phyloP scores from a whole-genome alignment of 2,329 filamentous ascomycete species.

The Xylariales sp. region DNA sequence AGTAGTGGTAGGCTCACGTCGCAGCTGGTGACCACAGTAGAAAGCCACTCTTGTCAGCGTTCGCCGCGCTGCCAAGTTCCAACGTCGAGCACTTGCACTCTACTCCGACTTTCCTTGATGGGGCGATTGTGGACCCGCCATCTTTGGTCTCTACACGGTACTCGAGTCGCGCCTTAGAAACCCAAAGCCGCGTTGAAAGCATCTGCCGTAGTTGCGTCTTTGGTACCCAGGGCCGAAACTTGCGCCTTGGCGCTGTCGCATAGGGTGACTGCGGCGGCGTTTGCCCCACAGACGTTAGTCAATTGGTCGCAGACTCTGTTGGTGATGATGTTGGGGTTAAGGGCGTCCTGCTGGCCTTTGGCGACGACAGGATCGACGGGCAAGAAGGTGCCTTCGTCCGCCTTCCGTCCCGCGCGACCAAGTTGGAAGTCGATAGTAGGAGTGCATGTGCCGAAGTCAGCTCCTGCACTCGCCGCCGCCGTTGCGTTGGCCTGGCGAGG shows the following conservation, averaged over 20 bases:
- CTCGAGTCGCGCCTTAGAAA: slow-evolving; percentile 29
- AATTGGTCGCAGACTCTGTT: slow-evolving; percentile 58
- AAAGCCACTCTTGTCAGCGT: no score
- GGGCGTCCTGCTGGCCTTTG: slow-evolving; percentile 50
- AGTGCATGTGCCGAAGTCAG: slow-evolving; percentile 44
- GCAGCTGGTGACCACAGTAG: no score
- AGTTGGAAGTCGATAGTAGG: slow-evolving; percentile 53
- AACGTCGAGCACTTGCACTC: no score
- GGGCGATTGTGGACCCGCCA: no score
- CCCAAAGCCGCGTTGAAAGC: slow-evolving; percentile 40
- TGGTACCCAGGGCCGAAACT: slow-evolving; percentile 45
- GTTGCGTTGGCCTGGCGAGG: slow-evolving; percentile 11
- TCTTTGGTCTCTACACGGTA: no score
- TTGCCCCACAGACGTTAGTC: slow-evolving; percentile 55
- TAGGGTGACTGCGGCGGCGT: slow-evolving; percentile 44
- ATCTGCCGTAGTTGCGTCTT: slow-evolving; percentile 42
- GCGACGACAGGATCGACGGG: slow-evolving; percentile 50
- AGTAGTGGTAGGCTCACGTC: no score
- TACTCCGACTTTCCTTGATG: no score
- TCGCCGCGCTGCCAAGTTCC: no score
- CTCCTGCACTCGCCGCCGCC: slow-evolving; percentile 17
- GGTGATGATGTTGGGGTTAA: slow-evolving; percentile 62
- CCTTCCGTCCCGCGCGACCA: slow-evolving; percentile 44
- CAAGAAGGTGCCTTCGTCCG: slow-evolving; percentile 54
- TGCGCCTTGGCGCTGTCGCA: slow-evolving; percentile 44